Evolutionary conservation across 2,329 filamentous ascomycete genomes (phyloP).

Genomic region (Penicillium sp.): DNA sequence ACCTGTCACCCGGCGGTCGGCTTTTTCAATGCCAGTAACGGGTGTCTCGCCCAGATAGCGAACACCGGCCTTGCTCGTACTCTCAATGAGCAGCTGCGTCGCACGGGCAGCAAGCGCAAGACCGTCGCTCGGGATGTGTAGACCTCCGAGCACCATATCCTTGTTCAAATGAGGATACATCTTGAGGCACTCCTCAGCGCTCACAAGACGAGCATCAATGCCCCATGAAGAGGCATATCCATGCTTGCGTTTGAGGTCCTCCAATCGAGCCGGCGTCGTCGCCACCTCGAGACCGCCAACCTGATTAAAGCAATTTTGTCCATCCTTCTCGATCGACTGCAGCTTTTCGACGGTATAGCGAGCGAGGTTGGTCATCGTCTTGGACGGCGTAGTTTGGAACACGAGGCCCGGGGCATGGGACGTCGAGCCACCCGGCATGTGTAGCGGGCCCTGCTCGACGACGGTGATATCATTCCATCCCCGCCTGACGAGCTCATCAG

Average conservation of each 20-base stretch:
- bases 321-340: conserved; percentile 50
- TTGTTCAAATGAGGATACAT: conserved; percentile 57
- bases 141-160: conserved; percentile 55
- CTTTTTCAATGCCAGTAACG: conserved; percentile 57
- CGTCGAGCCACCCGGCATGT: conserved; percentile 64
- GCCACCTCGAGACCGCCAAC: conserved; percentile 63
- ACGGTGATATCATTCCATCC: conserved; percentile 66
- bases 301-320: conserved; percentile 58
- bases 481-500: conserved; percentile 61
- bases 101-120: conserved; percentile 61
- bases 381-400: conserved; percentile 57
- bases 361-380: conserved; percentile 55
- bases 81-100: conserved; percentile 60
- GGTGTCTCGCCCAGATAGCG: conserved; percentile 56
- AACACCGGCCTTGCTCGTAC: conserved; percentile 58
- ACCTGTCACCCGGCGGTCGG: conserved; percentile 53
- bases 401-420: conserved; percentile 65
- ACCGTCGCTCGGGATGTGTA: conserved; percentile 61
- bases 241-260: conserved; percentile 62
- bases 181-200: conserved; percentile 51
- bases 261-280: conserved; percentile 57
- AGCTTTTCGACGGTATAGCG: conserved; percentile 63
- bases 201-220: conserved; percentile 55
- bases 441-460: conserved; percentile 61
- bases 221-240: conserved; percentile 63